phyloP scores from a whole-genome alignment of 768 basidiomycete species.

The Coprinopsis strossmayeri region DNA sequence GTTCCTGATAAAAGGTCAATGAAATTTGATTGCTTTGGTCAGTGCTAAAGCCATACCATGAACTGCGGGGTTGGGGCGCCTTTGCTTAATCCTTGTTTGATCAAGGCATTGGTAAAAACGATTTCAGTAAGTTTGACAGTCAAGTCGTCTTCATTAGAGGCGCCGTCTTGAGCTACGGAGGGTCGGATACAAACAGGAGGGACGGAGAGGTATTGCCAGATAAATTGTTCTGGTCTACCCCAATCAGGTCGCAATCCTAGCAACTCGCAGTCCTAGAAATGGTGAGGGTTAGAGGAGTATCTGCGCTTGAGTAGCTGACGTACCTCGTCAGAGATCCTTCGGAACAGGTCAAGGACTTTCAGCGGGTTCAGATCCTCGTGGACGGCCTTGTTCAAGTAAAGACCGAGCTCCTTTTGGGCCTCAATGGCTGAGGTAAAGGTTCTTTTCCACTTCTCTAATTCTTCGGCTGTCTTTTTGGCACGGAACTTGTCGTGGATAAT shows the following conservation, averaged over 20 bases:
- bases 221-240: constrained; percentile 93
- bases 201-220: constrained; percentile 99
- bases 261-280: constrained; percentile 95
- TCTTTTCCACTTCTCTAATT: constrained; percentile 82
- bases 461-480: constrained; percentile 85
- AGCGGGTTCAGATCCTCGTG: constrained; percentile 93
- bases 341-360: constrained; percentile 89
- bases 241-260: constrained; percentile 83
- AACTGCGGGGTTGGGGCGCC: constrained; percentile 85
- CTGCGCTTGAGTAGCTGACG: constrained; percentile 25
- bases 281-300: constrained; percentile 37
- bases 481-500: constrained; percentile 98
- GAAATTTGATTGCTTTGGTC: background rate
- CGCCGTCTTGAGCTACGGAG: constrained; percentile 95
- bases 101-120: constrained; percentile 87
- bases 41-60: constrained; percentile 49
- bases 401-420: constrained; percentile 79
- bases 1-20: constrained; percentile 51
- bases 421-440: constrained; percentile 78
- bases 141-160: constrained; percentile 97
- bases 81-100: constrained; percentile 83
- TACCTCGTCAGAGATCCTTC: constrained; percentile 88
- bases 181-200: constrained; percentile 97
- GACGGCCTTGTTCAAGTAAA: constrained; percentile 81
- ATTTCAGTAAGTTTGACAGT: constrained; percentile 98